Evolutionary conservation across 2,329 filamentous ascomycete species (phyloP).

Genomic region (Bimuria novae-zelandiae): DNA sequence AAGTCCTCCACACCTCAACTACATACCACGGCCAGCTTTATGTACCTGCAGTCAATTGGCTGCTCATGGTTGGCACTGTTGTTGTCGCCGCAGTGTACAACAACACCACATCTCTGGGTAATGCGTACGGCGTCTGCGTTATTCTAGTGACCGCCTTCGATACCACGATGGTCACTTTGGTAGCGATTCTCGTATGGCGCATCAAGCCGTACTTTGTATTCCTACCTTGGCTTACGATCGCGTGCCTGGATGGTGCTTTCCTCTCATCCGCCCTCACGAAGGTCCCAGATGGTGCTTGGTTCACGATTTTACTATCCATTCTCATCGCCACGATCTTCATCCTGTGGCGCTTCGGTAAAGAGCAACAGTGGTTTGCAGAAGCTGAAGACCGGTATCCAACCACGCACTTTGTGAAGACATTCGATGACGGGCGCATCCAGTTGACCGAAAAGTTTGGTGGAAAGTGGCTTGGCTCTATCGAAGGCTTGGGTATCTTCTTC

Average conservation of each 20-base stretch:
- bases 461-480: conserved; percentile 41
- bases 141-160: conserved; percentile 80
- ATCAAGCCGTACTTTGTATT: conserved; percentile 64
- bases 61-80: conserved; percentile 76
- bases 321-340: conserved; percentile 69
- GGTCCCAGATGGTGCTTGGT: conserved; percentile 77
- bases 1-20: conserved; percentile 71
- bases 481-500: conserved; percentile 74
- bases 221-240: conserved; percentile 66
- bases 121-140: conserved; percentile 79
- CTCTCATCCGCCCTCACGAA: conserved; percentile 72
- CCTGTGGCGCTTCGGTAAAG: conserved; percentile 79
- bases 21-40: conserved; percentile 77
- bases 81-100: conserved; percentile 75
- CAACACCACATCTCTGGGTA: conserved; percentile 66
- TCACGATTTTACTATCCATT: conserved; percentile 69
- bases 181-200: conserved; percentile 74
- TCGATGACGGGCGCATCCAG: conserved; percentile 38
- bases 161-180: conserved; percentile 73
- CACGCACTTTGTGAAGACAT: conserved; percentile 49
- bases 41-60: conserved; percentile 75
- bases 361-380: conserved; percentile 75
- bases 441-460: conserved; percentile 48
- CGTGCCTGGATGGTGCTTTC: conserved; percentile 70
- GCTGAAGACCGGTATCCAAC: conserved; percentile 59